Evolutionary conservation across 495 filamentous ascomycete species (phyloP).

Genomic region (Aspergillus asperescens): DNA sequence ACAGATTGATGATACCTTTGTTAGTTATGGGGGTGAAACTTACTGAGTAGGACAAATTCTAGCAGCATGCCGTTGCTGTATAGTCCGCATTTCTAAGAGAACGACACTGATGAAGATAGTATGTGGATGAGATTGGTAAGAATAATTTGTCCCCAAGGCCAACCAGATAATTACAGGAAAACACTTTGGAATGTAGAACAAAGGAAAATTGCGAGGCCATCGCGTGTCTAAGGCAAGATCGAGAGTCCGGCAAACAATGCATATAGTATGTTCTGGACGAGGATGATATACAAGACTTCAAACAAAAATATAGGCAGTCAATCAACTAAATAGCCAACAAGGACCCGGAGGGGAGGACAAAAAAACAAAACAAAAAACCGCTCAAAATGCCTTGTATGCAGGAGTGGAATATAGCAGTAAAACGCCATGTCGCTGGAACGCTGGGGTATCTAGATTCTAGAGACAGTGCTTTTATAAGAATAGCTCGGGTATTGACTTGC

Average conservation of each 20-base stretch:
- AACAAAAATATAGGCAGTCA: background rate
- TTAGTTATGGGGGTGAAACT: no score
- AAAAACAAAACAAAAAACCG: conserved; percentile 13
- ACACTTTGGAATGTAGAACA: background rate
- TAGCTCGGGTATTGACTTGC: background rate
- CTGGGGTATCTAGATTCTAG: conserved; percentile 23
- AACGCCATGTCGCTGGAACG: conserved; percentile 21
- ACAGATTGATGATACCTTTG: background rate
- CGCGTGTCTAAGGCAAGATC: background rate
- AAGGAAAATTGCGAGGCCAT: conserved; percentile 3
- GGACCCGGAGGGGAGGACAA: background rate
- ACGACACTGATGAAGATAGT: no score
- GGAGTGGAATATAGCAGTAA: background rate
- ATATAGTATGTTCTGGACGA: background rate
- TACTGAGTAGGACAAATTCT: no score
- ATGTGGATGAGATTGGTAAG: background rate
- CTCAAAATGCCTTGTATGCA: conserved; percentile 7
- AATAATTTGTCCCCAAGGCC: no score
- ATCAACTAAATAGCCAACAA: background rate
- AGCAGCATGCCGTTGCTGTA: background rate
- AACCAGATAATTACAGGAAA: background rate
- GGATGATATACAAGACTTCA: background rate
- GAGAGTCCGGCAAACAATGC: background rate
- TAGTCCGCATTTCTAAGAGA: no score
- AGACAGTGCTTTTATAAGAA: conserved; percentile 11